A percentile compares a stretch with the other conserved stretches of the same genome.
These are phyloP conservation scores for Neobulgaria alba DNA, from an alignment of 2,329 filamentous ascomycete species.

Conservation along the genomic window DNA sequence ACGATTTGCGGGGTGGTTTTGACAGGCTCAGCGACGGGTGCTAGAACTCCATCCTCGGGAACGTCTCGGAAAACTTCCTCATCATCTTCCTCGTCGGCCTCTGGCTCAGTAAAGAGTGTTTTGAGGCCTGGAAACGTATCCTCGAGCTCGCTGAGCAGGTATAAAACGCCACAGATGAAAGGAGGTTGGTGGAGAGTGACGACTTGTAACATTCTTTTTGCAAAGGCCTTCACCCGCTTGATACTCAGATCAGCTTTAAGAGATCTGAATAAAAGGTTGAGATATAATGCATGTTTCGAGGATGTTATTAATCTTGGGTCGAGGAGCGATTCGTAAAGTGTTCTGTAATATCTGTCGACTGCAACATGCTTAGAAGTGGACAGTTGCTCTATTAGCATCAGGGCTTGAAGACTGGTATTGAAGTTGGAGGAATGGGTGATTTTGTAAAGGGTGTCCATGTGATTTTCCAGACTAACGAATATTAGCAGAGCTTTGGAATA, in stretches of 20 bases:
- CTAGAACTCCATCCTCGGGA: conserved; percentile 41
- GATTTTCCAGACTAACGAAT: conserved; percentile 60
- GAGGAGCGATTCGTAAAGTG: conserved; percentile 87
- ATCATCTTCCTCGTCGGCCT: conserved; percentile 63
- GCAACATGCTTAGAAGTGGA: conserved; percentile 71
- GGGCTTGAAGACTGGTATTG: conserved; percentile 93
- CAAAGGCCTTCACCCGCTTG: conserved; percentile 89
- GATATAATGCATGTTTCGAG: conserved; percentile 90
- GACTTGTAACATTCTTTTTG: conserved; percentile 85
- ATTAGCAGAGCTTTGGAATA: conserved; percentile 10
- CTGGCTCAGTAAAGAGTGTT: conserved; percentile 70
- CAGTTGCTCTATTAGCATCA: conserved; percentile 91
- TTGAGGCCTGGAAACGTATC: conserved; percentile 71
- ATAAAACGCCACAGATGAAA: conserved; percentile 89
- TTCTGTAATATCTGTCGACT: conserved; percentile 88
- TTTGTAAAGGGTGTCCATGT: conserved; percentile 88
- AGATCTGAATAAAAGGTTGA: conserved; percentile 83
- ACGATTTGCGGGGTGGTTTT: conserved; percentile 13
- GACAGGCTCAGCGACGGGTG: conserved; percentile 2
- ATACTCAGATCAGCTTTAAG: conserved; percentile 86
- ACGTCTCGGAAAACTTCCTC: conserved; percentile 51
- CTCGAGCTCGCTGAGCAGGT: conserved; percentile 75
- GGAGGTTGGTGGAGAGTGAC: conserved; percentile 83
- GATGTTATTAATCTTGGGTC: conserved; percentile 83
- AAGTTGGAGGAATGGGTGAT: conserved; percentile 98